Evolutionary conservation across 2,329 filamentous ascomycete species (phyloP), one percentile per base, ranked within the genome.

Genomic region (Huntiella decipiens): DNA sequence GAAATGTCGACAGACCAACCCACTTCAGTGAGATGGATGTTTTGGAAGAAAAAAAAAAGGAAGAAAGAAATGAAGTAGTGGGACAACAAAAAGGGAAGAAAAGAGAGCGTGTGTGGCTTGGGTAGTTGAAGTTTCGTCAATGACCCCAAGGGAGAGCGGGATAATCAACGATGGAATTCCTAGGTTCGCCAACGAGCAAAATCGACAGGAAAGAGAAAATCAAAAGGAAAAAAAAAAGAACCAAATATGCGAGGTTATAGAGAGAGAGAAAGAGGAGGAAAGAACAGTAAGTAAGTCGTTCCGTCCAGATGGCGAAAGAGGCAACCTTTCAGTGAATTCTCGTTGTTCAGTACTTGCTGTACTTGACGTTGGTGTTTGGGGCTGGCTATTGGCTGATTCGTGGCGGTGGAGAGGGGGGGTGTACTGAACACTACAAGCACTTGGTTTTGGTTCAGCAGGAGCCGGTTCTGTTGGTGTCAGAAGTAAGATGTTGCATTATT

Each of bases 161-260:
- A 49, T 46, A 28, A 44, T 47, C 44, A 47, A 50, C 48, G 41
- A 36, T 45, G 38, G 37, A 50, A 50, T 50, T 50, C 48, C 41
- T 50, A 47, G 48, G 48, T 50, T 46, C 37, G 34, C 38, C 43
- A 34, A 15, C 43, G 40, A 40, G 40, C 28, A 37, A 32, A 37
- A 36, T 38, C 16, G 17, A 38, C n/a, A 37, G 28, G 17, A 38
- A 37, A 38, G 22, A 42, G 28, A 47, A 44, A 44, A 33, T n/a
- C 22, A 43, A 32, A 38, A 17, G 34, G 39, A 38, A 46, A 33
- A 43, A 17, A 17, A 31, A 40, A 17, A 32, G 17, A 34, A 37
- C 10, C 19, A 39, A 33, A n/a, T 37, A 38, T 10, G 31, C 15
- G 31, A 43, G 38, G 38, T 15, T 36, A 38, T 34, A 44, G 17